Conservation (phyloP, 108 stramenopile genomes). For the Pseudonitzschia multistriata region DNA sequence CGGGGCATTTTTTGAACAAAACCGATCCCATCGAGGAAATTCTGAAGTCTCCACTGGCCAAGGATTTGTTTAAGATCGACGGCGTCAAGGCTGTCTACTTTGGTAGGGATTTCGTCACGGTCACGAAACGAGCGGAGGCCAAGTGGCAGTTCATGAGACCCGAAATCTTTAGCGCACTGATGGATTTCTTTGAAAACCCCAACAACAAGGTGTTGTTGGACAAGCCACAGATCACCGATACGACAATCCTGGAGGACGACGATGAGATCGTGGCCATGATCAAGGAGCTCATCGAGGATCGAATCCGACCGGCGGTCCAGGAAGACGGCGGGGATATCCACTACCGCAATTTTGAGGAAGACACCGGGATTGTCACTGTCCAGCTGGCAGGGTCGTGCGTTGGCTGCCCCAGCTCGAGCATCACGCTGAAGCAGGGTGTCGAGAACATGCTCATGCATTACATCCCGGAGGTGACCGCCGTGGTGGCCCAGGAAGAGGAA, state of each 20-base stretch:
- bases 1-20: constrained; percentile 50
- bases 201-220: constrained; percentile 60
- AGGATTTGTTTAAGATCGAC: constrained; percentile 79
- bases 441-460: constrained; percentile 99
- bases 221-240: constrained; percentile 83
- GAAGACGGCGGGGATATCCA: constrained; percentile 99
- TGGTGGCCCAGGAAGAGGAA: constrained; percentile 82
- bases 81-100: constrained; percentile 92
- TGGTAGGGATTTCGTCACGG: constrained; percentile 92
- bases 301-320: constrained; percentile 97
- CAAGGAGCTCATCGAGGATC: constrained; percentile 95
- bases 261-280: constrained; percentile 98
- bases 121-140: constrained; percentile 88
- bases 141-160: constrained; percentile 88
- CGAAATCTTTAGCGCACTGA: constrained; percentile 83
- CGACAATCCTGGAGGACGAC: constrained; percentile 94
- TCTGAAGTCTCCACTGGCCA: constrained; percentile 84
- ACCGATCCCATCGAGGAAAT: constrained; percentile 66
- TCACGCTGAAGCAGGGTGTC: constrained; percentile 97
- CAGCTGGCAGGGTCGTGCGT: constrained; percentile 90
- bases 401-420: constrained; percentile 92
- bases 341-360: constrained; percentile 85
- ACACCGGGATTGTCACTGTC: constrained; percentile 81
- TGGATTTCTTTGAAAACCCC: constrained; percentile 90
- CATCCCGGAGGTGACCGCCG: constrained; percentile 94